These are phyloP conservation scores for Cordyceps tenuipes DNA, from an alignment of 2,329 filamentous ascomycete genomes.

Conservation along the genomic window DNA sequence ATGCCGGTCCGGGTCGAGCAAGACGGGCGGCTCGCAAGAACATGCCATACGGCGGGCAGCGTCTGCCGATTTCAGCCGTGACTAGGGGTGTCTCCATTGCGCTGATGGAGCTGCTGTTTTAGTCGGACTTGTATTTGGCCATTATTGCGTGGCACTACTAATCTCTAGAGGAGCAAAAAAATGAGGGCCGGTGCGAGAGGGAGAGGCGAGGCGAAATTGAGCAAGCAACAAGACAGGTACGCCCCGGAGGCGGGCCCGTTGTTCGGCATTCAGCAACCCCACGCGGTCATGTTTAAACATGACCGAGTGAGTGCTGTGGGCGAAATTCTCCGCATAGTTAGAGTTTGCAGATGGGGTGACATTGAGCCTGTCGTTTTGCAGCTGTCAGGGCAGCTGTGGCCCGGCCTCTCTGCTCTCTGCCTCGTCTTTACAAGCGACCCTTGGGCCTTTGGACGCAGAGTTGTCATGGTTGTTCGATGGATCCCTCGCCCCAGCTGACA, in stretches of 20 bases:
- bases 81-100: conserved; percentile 1
- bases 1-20: not conserved
- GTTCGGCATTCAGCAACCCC: conserved; percentile 8
- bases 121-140: not conserved
- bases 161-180: not conserved
- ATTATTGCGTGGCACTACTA: not conserved
- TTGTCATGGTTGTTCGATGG: conserved; percentile 10
- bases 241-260: not conserved
- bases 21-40: not conserved
- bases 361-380: not conserved
- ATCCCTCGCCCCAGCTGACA: not conserved
- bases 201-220: not conserved
- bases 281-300: conserved; percentile 8
- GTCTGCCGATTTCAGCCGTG: conserved; percentile 12
- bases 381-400: not conserved
- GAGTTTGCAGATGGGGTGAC: conserved; percentile 1
- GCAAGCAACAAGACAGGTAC: not conserved
- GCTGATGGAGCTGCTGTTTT: conserved; percentile 6
- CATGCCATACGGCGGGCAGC: not conserved
- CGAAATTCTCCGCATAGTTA: conserved; percentile 3
- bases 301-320: not conserved
- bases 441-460: not conserved
- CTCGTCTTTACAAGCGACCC: not conserved
- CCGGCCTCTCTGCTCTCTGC: not conserved
- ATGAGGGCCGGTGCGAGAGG: not conserved